A percentile compares a stretch with the other conserved stretches of the same genome.
These are phyloP conservation scores for Warburgia ugandensis DNA, from an alignment of 164 flowering plant genomes.

Conservation along the genomic window DNA sequence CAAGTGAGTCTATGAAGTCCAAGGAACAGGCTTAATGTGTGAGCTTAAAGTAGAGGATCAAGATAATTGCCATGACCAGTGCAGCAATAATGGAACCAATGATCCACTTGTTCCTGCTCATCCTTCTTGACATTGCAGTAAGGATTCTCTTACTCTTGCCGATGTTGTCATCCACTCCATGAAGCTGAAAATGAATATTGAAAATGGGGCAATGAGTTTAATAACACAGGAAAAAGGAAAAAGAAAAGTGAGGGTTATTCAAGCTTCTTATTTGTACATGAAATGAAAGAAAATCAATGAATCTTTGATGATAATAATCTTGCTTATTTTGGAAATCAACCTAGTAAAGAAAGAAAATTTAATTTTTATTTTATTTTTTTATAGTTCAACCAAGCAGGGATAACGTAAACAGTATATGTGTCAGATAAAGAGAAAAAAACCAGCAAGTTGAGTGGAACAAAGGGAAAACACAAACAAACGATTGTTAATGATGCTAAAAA, in stretches of 20 bases:
- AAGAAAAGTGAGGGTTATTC: too few relatives aligned
- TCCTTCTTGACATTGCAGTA: conserved; percentile 28
- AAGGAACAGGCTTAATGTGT: too few relatives aligned
- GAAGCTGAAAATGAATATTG: conserved; percentile 21
- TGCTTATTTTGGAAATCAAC: too few relatives aligned
- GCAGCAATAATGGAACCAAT: conserved; percentile 17
- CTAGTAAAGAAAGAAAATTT: too few relatives aligned
- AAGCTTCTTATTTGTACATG: too few relatives aligned
- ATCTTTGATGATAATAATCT: neutral
- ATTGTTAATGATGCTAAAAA: neutral
- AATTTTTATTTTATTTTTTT: too few relatives aligned
- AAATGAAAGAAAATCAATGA: too few relatives aligned
- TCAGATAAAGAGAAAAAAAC: neutral
- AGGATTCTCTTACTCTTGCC: conserved; percentile 28
- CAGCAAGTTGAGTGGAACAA: neutral
- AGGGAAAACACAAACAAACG: neutral
- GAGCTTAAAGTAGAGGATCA: conserved; percentile 28
- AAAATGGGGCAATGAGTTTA: neutral
- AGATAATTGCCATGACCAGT: conserved; percentile 22
- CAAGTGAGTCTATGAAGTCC: too few relatives aligned
- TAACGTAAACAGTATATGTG: too few relatives aligned
- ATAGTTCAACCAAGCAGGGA: too few relatives aligned
- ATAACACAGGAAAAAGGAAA: too few relatives aligned
- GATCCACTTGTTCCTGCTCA: conserved; percentile 28
- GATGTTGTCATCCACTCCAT: conserved; percentile 26